Evolutionary conservation across 345 rosid genomes (phyloP).

Genomic region (Boechera divaricarpa): DNA sequence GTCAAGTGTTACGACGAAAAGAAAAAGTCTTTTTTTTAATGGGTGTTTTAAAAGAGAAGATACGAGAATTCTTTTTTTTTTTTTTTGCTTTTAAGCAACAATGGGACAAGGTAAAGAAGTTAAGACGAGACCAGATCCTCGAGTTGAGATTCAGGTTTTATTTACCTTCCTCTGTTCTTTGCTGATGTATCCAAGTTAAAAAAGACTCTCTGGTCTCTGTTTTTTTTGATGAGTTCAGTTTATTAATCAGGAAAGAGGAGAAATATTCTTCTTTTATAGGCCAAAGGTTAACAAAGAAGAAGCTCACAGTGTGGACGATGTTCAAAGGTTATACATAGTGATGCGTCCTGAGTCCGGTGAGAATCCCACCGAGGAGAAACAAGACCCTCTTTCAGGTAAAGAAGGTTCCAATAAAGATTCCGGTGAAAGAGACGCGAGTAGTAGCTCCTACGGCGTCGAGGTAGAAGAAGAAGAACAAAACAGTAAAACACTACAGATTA

Average conservation of each 20-base stretch:
- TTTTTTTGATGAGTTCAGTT: background rate
- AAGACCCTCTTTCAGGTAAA: conserved; percentile 62
- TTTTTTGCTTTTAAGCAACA: background rate
- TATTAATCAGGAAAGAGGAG: conserved; percentile 65
- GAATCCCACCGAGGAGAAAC: conserved; percentile 61
- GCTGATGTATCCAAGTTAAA: background rate
- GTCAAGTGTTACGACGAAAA: conserved; percentile 19
- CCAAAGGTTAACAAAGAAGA: conserved; percentile 74
- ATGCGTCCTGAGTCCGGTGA: conserved; percentile 72
- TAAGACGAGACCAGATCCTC: conserved; percentile 43
- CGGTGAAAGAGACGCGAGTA: background rate
- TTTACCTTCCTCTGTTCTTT: background rate
- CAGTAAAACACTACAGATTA: background rate
- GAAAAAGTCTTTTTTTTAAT: background rate
- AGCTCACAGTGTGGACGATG: conserved; percentile 65
- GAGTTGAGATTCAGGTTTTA: conserved; percentile 46
- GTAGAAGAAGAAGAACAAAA: conserved; percentile 36
- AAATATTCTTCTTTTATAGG: conserved; percentile 83
- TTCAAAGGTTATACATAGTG: conserved; percentile 68
- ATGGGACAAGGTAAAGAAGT: conserved; percentile 48
- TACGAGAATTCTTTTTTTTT: background rate
- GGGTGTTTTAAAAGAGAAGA: background rate
- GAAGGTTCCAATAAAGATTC: conserved; percentile 47
- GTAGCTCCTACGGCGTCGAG: conserved; percentile 51
- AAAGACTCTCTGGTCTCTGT: background rate